A percentile compares a stretch with the other conserved stretches of the same genome.
Evolutionary conservation across 1,284 basidiomycete species (phyloP).

Genomic region (Exobasidium rhododendri): DNA sequence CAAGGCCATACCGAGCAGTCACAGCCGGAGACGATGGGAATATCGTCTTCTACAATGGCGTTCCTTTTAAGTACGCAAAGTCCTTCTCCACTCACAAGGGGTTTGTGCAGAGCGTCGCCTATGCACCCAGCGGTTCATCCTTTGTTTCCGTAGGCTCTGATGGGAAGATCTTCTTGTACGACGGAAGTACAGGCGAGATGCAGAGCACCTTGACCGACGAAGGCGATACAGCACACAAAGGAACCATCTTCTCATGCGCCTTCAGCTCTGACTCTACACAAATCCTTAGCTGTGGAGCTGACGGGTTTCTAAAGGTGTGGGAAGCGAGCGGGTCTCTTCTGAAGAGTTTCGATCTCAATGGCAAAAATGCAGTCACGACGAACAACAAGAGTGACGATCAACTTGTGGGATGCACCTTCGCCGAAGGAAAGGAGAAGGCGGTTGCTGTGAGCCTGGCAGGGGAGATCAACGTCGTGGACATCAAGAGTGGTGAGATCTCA

Average conservation of each 20-base stretch:
- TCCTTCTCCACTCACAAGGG: conserved; percentile 69
- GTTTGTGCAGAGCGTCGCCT: conserved; percentile 90
- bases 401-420: conserved; percentile 80
- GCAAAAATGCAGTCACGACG: conserved; percentile 19
- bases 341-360: conserved; percentile 32
- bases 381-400: conserved; percentile 59
- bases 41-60: conserved; percentile 77
- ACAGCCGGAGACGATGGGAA: conserved; percentile 67
- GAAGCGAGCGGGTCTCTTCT: conserved; percentile 24
- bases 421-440: conserved; percentile 63
- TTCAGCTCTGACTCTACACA: conserved; percentile 65
- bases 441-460: conserved; percentile 83
- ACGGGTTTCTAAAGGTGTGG: conserved; percentile 65
- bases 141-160: conserved; percentile 92
- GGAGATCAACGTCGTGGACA: conserved; percentile 66
- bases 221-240: conserved; percentile 47
- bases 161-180: conserved; percentile 81
- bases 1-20: conserved; percentile 81
- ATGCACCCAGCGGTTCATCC: conserved; percentile 61
- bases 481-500: conserved; percentile 53
- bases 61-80: conserved; percentile 58
- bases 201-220: conserved; percentile 36
- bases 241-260: conserved; percentile 55
- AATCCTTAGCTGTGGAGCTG: conserved; percentile 78
- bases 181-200: conserved; percentile 80